Percentiles rank a stretch among this genome's conserved stretches.
phyloP scores from a whole-genome alignment of 2,329 filamentous ascomycete genomes.

The Fusarium goolgardi region DNA sequence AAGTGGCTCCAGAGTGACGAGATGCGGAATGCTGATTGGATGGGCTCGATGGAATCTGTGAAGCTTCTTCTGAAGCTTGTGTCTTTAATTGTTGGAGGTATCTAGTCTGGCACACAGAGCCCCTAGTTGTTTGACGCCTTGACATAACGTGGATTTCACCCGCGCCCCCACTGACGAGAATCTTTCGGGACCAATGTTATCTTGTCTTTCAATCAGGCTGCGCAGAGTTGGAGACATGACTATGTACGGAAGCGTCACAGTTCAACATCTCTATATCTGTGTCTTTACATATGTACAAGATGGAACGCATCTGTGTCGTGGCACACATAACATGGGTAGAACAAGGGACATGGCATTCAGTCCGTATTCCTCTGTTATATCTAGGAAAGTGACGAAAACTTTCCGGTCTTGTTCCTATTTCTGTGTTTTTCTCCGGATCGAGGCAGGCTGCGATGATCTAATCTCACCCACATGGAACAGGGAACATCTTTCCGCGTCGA shows the following conservation, averaged over 20 bases:
- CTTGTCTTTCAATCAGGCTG: not conserved
- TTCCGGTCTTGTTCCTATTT: not conserved
- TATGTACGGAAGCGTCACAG: not conserved
- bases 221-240: not conserved
- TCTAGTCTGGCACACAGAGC: not conserved
- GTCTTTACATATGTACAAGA: no score
- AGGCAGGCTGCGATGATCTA: not conserved
- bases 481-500: not conserved
- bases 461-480: not conserved
- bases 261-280: not conserved
- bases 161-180: not conserved
- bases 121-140: not conserved
- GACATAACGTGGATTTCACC: not conserved
- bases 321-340: not conserved
- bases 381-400: not conserved
- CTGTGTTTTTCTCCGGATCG: not conserved
- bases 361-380: not conserved
- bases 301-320: accelerated
- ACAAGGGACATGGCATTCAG: not conserved
- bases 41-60: not conserved
- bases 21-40: not conserved
- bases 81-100: not conserved
- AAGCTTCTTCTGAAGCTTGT: not conserved
- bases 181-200: not conserved
- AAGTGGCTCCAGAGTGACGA: not conserved